Evolutionary conservation across 257 asterid species (phyloP), one percentile per base, ranked within the genome.

Genomic region (Solanum dulcamara): DNA sequence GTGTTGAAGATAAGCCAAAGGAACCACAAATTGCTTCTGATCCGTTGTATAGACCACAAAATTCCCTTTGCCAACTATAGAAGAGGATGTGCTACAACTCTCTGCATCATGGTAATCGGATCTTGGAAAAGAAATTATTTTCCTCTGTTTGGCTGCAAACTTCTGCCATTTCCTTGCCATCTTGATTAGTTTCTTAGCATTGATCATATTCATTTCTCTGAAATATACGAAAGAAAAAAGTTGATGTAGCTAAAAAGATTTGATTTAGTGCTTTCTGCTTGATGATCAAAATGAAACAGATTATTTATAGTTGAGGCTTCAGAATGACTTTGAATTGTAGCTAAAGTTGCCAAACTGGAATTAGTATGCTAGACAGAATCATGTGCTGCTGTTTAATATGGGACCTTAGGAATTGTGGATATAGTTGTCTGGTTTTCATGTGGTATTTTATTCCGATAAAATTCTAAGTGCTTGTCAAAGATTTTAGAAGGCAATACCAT

Each of bases 1-100:
- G 13, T 84, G 86, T 86, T 82, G 83, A 26, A 91, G 90, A 48
- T 86, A 85, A 44, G 67, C 50, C 1, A 90, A 53, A 0, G 91
- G 91, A 68, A 90, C 77, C 0, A 88, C 62, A 50, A 87, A 91
- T 77, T 81, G 85, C 22, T 81, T 72, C 68, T 87, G 44, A 70
- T 91, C 91, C 28, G 24, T n/a, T 26, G 92, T 84, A 55, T 88
- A 89, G 20, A 89, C 81, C 3, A 87, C 68, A 84, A 91, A 86
- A 68, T 88, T 83, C n/a, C 93, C 93, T 80, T 87, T 90, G 28
- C 85, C 81, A n/a, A 87, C 85, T 0, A 6, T 2, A 4, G 83
- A 2, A 24, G 40, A 4, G 6, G 40, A 12, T 8, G 46, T 57
- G 50, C 51, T 30, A n/a, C 55, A 72, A 72, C 33, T 40, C 7